Conservation (phyloP, 345 rosid species). For the Passiflora organensis region DNA sequence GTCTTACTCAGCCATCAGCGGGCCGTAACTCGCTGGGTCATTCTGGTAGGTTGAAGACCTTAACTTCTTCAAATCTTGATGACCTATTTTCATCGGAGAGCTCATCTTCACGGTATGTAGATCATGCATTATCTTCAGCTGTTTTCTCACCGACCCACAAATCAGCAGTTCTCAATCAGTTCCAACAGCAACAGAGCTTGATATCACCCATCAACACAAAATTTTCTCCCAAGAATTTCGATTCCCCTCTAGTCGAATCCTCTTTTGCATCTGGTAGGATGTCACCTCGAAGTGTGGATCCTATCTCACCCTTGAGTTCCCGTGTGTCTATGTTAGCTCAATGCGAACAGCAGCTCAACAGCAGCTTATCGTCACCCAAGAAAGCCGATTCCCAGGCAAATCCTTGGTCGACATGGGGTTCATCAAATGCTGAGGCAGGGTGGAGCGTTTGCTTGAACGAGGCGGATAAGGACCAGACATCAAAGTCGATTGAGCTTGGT, state of each 20-base stretch:
- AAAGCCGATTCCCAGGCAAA: conserved; percentile 41
- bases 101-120: conserved; percentile 38
- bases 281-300: conserved; percentile 81
- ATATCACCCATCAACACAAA: conserved; percentile 48
- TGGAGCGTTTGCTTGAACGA: conserved; percentile 41
- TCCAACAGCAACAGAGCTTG: conserved; percentile 63
- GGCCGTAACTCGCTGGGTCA: conserved; percentile 15
- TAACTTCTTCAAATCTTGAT: conserved; percentile 68
- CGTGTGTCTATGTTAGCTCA: conserved; percentile 57
- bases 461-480: conserved; percentile 26
- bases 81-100: conserved; percentile 41
- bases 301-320: conserved; percentile 47
- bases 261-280: conserved; percentile 68
- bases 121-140: conserved; percentile 29
- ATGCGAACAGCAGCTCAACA: conserved; percentile 38
- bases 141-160: conserved; percentile 45
- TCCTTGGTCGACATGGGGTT: conserved; percentile 78
- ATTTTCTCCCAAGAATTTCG: conserved; percentile 49
- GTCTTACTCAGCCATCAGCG: conserved; percentile 54
- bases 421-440: conserved; percentile 58
- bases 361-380: conserved; percentile 44
- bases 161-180: conserved; percentile 36
- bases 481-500: conserved; percentile 34
- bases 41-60: conserved; percentile 39
- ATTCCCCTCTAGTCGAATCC: conserved; percentile 50